Evolutionary conservation across 2,329 filamentous ascomycete species (phyloP), one percentile per base, ranked within the genome.

Genomic region (Exophiala sp.): DNA sequence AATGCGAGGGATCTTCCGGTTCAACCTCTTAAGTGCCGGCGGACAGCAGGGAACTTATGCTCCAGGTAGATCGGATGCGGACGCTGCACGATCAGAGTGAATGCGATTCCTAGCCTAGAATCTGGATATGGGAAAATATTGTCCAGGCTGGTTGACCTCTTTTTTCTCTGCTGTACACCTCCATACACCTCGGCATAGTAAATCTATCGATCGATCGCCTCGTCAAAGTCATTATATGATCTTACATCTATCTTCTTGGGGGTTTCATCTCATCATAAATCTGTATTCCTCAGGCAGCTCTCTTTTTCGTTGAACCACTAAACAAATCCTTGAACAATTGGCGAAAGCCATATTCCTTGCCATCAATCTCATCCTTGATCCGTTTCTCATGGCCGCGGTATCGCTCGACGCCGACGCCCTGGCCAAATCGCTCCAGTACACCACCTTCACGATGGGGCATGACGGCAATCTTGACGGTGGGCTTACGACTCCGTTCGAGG

Each of bases 261-360:
- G 35, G 35, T 18, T 18, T 29, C 24, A 29, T 29, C 24, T 29
- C 7, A 29, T 29, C 24, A 8, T 29, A 29, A 29, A 29, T 29
- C 24, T 4, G 24, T 29, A 29, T 5, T 29, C 24, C 3, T 29
- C 24, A 29, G 7, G 24, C 24, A 8, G 7, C 24, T 5, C 24
- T 5, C 24, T 29, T 29, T 8, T 29, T 29, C 24, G 24, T 29
- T 8, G 24, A 29, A 8, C 45, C 50, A 3, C 67, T 64, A 66
- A 82, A 96, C 9, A 96, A 67, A 71, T 97, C 92, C 64, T 82
- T 82, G 91, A 90, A 96, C 73, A 96, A 88, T 69, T 97, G 84
- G 67, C 81, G 88, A 58, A 96, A 84, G 5, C 94, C 92, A 72
- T 96, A 97, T 51, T 72, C 69, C 63, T 87, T 83, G 50, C 86